A percentile compares a stretch with the other conserved stretches of the same genome.
Conservation (phyloP, 2,329 filamentous ascomycete species). For the Colletotrichum agaves region DNA sequence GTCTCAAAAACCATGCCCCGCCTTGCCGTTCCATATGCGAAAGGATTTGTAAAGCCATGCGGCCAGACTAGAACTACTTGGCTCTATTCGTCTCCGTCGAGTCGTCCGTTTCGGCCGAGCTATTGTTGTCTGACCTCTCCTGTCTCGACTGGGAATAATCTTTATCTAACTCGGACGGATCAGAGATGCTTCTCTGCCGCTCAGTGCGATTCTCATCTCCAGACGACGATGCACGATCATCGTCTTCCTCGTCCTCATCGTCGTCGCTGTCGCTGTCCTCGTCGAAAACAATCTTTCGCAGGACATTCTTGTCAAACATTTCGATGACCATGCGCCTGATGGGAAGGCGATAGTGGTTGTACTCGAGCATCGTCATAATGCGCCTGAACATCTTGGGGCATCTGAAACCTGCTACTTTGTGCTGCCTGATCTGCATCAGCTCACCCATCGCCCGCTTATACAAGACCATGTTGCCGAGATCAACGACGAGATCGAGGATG, state of each 20-base stretch:
- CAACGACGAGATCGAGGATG: slow-evolving; percentile 85
- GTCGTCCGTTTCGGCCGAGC: slow-evolving; percentile 23
- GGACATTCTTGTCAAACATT: slow-evolving; percentile 89
- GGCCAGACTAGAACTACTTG: background rate
- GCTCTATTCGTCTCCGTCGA: slow-evolving; percentile 21
- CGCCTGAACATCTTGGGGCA: slow-evolving; percentile 84
- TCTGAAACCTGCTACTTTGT: slow-evolving; percentile 79
- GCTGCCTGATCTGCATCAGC: slow-evolving; percentile 80
- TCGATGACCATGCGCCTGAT: slow-evolving; percentile 93
- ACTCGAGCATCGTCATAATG: slow-evolving; percentile 85
- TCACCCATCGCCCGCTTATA: slow-evolving; percentile 89
- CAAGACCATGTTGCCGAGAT: slow-evolving; percentile 92
- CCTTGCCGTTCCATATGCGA: slow-evolving; percentile 12
- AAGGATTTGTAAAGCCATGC: background rate
- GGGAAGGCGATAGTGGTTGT: slow-evolving; percentile 87
- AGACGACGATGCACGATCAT: slow-evolving; percentile 49
- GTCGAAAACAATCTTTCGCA: slow-evolving; percentile 85
- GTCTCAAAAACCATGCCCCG: slow-evolving; percentile 1
- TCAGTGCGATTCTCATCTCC: slow-evolving; percentile 65
- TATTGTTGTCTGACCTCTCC: slow-evolving; percentile 25
- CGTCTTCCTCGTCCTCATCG: slow-evolving; percentile 58
- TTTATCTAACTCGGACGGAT: slow-evolving; percentile 39
- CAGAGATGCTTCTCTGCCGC: slow-evolving; percentile 65
- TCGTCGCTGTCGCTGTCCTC: slow-evolving; percentile 76
- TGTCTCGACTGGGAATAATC: slow-evolving; percentile 7